Percentiles rank a stretch among this genome's conserved stretches.
These are phyloP conservation scores for Herpetospermum pedunculosum DNA, from an alignment of 306 rosid species.

Conservation along the genomic window DNA sequence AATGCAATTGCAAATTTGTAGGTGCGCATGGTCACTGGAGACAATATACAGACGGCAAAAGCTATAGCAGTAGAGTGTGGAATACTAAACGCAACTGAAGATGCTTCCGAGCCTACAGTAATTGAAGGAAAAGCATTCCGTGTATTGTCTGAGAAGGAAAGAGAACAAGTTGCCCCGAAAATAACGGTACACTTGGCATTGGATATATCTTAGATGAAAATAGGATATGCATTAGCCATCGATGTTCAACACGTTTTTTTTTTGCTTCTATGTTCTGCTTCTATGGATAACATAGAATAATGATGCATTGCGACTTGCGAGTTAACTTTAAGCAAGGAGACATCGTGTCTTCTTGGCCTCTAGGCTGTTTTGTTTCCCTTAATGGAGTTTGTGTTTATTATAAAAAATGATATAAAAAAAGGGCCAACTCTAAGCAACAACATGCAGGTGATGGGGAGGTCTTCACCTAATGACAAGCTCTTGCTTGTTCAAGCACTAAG, in stretches of 20 bases:
- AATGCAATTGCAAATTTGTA: slow-evolving; percentile 19
- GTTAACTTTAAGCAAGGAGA: background rate
- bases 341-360: background rate
- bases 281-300: background rate
- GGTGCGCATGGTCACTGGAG: slow-evolving; percentile 99
- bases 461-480: slow-evolving; percentile 98
- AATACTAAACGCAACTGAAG: slow-evolving; percentile 56
- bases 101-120: slow-evolving; percentile 57
- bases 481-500: slow-evolving; percentile 97
- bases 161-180: slow-evolving; percentile 56
- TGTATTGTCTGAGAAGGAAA: slow-evolving; percentile 55
- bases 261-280: no score
- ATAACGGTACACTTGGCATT: slow-evolving; percentile 42
- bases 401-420: background rate
- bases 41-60: slow-evolving; percentile 89
- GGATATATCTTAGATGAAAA: slow-evolving; percentile 1
- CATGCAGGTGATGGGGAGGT: slow-evolving; percentile 90
- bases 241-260: background rate
- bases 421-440: background rate
- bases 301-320: background rate
- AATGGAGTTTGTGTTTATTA: background rate
- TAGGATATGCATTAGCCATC: slow-evolving; percentile 8
- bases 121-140: slow-evolving; percentile 90
- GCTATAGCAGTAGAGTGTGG: slow-evolving; percentile 98
- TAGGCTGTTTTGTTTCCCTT: background rate